A percentile compares a stretch with the other conserved stretches of the same genome.
Evolutionary conservation across 2,329 filamentous ascomycete genomes (phyloP).

Genomic region (Westerdykella sp.): DNA sequence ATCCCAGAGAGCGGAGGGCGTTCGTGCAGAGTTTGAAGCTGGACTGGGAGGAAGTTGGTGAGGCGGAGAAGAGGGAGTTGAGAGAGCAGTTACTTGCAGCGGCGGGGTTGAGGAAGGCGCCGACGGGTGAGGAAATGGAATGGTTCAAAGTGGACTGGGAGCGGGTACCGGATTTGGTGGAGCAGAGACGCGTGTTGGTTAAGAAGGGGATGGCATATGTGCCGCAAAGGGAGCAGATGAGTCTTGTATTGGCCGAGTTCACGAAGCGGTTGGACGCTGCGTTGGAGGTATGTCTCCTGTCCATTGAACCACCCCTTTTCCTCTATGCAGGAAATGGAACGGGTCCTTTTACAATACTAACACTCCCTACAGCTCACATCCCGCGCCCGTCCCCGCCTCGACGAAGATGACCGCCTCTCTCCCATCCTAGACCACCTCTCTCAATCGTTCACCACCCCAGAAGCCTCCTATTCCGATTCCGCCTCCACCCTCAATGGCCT

Average conservation of each 20-base stretch:
- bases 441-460: slow-evolving; percentile 90
- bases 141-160: slow-evolving; percentile 99
- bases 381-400: slow-evolving; percentile 82
- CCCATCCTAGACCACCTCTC: slow-evolving; percentile 77
- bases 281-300: slow-evolving; percentile 58
- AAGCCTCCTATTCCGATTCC: slow-evolving; percentile 68
- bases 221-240: slow-evolving; percentile 76
- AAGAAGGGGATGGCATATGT: slow-evolving; percentile 84
- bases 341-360: slow-evolving; percentile 2
- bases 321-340: background rate
- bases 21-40: slow-evolving; percentile 75
- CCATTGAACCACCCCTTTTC: background rate
- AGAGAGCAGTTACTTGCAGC: slow-evolving; percentile 56
- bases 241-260: slow-evolving; percentile 86
- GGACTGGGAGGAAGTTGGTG: slow-evolving; percentile 75
- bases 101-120: slow-evolving; percentile 44
- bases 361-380: slow-evolving; percentile 61
- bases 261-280: slow-evolving; percentile 70
- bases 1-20: slow-evolving; percentile 61
- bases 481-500: slow-evolving; percentile 71
- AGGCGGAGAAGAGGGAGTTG: slow-evolving; percentile 70
- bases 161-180: slow-evolving; percentile 82
- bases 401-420: slow-evolving; percentile 88
- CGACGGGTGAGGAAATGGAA: slow-evolving; percentile 62
- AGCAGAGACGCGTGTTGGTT: slow-evolving; percentile 69